phyloP scores from a whole-genome alignment of 2,329 filamentous ascomycete species.

The Falciphora oryzae region DNA sequence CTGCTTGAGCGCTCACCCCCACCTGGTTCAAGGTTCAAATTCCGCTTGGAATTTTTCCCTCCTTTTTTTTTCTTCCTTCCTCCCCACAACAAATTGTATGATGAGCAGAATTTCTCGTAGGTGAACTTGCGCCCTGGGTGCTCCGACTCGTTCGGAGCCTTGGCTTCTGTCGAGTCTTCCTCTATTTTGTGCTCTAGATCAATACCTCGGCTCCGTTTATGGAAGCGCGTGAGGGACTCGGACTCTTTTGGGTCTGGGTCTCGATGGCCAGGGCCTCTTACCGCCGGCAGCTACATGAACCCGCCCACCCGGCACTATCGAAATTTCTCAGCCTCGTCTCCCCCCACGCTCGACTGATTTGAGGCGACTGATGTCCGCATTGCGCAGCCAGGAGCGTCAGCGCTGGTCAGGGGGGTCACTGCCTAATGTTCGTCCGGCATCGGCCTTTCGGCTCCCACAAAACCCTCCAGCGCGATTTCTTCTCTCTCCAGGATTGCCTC shows the following conservation, averaged over 20 bases:
- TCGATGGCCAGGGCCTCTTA: constrained; percentile 64
- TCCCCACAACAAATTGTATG: constrained; percentile 53
- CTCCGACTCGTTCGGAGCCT: constrained; percentile 14
- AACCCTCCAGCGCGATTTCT: constrained; percentile 16
- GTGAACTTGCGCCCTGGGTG: constrained; percentile 49
- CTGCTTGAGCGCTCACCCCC: not conserved
- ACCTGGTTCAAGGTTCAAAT: not conserved
- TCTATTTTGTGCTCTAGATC: constrained; percentile 68
- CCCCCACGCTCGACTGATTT: too few species aligned
- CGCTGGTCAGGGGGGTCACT: not conserved
- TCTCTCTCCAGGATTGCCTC: constrained; percentile 21
- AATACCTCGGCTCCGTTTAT: constrained; percentile 57
- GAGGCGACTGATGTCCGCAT: not conserved
- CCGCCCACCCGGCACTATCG: not conserved
- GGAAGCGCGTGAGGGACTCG: constrained; percentile 61
- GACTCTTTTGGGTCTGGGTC: constrained; percentile 25
- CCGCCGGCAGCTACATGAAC: constrained; percentile 65
- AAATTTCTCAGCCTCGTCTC: not conserved
- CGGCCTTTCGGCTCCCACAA: constrained; percentile 16
- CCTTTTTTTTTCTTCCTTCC: constrained; percentile 34
- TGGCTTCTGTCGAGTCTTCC: constrained; percentile 56
- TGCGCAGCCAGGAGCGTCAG: not conserved
- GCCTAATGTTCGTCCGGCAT: not conserved
- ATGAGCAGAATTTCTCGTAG: constrained; percentile 67
- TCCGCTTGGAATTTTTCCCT: constrained; percentile 20